A percentile compares a stretch with the other conserved stretches of the same genome.
Evolutionary conservation across 371 early-diverging fungal genomes (phyloP).

Genomic region (Mortierella polycephala): DNA sequence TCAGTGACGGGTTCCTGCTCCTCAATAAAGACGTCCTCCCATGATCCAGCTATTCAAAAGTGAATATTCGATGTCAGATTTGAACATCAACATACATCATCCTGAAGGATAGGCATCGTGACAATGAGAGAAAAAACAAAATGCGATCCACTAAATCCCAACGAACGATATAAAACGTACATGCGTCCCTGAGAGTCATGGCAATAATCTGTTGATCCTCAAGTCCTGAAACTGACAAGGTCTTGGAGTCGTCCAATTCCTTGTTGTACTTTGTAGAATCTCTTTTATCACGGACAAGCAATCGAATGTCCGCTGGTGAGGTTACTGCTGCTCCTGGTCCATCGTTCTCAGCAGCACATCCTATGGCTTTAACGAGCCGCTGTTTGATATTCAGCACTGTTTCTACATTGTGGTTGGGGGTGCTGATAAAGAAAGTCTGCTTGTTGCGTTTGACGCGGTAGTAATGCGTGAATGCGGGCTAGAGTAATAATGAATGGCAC

Average conservation of each 20-base stretch:
- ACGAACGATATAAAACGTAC: slow-evolving; percentile 6
- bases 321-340: slow-evolving; percentile 9
- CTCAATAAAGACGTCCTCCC: slow-evolving; percentile 44
- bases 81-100: too few relatives aligned
- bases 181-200: slow-evolving; percentile 29
- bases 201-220: slow-evolving; percentile 48
- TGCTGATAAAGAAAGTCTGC: slow-evolving; percentile 50
- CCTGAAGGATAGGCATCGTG: too few relatives aligned
- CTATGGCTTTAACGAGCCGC: slow-evolving; percentile 36
- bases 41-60: slow-evolving; percentile 17
- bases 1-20: slow-evolving; percentile 33
- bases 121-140: not conserved
- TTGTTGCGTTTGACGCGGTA: slow-evolving; percentile 50
- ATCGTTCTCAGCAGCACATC: slow-evolving; percentile 11
- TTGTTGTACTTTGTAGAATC: slow-evolving; percentile 9
- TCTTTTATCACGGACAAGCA: slow-evolving; percentile 18
- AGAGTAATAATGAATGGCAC: not conserved
- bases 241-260: slow-evolving; percentile 26
- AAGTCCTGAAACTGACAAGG: slow-evolving; percentile 31
- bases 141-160: not conserved
- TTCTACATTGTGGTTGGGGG: slow-evolving; percentile 23
- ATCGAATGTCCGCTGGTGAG: slow-evolving; percentile 21
- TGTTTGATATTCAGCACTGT: slow-evolving; percentile 39
- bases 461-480: slow-evolving; percentile 26
- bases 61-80: too few relatives aligned